Evolutionary conservation across 331 rosid species (phyloP).

Genomic region (Cydonia oblonga): DNA sequence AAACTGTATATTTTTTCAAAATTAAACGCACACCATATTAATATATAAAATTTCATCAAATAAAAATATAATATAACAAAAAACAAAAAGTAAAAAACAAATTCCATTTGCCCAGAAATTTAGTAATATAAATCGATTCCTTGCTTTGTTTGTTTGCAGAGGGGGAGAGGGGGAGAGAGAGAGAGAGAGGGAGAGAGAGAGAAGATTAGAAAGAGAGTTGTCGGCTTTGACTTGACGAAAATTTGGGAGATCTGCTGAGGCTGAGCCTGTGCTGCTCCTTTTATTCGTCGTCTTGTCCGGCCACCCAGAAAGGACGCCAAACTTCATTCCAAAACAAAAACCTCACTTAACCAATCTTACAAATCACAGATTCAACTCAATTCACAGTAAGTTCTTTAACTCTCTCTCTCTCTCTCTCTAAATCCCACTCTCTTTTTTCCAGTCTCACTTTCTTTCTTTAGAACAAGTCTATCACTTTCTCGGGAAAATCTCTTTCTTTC

Average conservation of each 20-base stretch:
- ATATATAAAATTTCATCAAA: background rate
- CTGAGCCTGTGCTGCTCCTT: conserved; percentile 15
- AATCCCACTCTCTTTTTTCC: background rate
- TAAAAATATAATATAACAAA: too few species aligned
- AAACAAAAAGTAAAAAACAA: background rate
- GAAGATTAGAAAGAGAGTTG: background rate
- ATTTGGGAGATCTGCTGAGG: conserved; percentile 29
- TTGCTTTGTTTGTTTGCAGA: background rate
- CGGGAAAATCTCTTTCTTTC: background rate
- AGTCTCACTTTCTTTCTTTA: background rate
- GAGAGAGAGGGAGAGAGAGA: background rate
- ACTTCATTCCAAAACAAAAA: conserved; percentile 1
- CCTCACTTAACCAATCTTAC: background rate
- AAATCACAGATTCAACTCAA: conserved; percentile 26
- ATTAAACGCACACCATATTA: background rate
- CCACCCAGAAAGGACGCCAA: conserved; percentile 13
- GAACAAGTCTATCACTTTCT: background rate
- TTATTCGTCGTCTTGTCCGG: conserved; percentile 28
- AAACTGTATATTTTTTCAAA: background rate
- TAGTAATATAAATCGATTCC: background rate
- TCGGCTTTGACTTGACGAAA: conserved; percentile 30
- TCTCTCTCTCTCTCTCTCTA: background rate
- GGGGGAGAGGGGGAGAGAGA: background rate
- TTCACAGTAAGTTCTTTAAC: conserved; percentile 17
- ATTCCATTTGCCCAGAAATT: background rate